These are phyloP conservation scores for Stentor roeselii DNA, from an alignment of 73 alveolate genomes.

Conservation along the genomic window DNA sequence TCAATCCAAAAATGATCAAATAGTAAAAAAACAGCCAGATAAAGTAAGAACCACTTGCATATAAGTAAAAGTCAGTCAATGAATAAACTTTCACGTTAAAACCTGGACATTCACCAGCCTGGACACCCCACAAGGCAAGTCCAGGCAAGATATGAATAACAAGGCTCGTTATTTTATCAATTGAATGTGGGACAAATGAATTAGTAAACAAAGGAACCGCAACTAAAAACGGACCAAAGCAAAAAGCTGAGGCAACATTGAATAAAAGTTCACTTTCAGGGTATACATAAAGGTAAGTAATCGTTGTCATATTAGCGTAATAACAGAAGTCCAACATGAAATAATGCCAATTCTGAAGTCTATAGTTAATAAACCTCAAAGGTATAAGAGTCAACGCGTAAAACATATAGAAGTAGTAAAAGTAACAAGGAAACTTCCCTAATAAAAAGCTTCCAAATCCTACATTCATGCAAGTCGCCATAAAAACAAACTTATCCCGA, in stretches of 20 bases:
- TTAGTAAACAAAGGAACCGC: slow-evolving; percentile 27
- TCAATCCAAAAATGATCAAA: slow-evolving; percentile 16
- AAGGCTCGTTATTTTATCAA: slow-evolving; percentile 26
- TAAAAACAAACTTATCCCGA: slow-evolving; percentile 11
- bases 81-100: not conserved
- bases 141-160: slow-evolving; percentile 26
- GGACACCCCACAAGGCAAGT: slow-evolving; percentile 21
- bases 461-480: not conserved
- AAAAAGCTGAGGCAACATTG: slow-evolving; percentile 11
- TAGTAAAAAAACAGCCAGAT: not conserved
- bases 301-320: slow-evolving; percentile 9
- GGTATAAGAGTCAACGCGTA: slow-evolving; percentile 10
- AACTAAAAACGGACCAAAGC: slow-evolving; percentile 10
- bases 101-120: not conserved
- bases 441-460: not conserved
- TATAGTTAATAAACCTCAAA: not conserved
- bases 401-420: not conserved
- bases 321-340: slow-evolving; percentile 17
- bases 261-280: not conserved
- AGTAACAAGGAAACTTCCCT: slow-evolving; percentile 25
- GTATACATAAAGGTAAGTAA: not conserved
- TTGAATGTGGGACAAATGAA: slow-evolving; percentile 9
- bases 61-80: slow-evolving; percentile 15
- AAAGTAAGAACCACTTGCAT: not conserved
- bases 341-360: not conserved